These are phyloP conservation scores for Yamadazyma triangularis DNA, from an alignment of 1,139 yeast species.

Conservation along the genomic window DNA sequence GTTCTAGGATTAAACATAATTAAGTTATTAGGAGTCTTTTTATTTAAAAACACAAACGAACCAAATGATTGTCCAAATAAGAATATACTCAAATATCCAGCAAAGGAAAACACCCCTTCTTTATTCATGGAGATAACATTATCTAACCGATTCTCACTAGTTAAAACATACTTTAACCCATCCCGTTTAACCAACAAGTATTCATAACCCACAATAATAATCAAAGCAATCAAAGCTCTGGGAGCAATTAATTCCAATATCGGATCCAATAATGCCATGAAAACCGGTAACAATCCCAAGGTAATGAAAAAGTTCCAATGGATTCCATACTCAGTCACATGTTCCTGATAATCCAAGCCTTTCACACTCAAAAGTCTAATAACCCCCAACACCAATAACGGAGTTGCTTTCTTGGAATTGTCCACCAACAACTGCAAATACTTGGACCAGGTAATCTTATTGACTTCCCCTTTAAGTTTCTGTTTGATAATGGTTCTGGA, in stretches of 20 bases:
- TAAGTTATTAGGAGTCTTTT: conserved; percentile 40
- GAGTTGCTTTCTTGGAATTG: conserved; percentile 51
- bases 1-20: conserved; percentile 28
- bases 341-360: conserved; percentile 88
- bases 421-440: conserved; percentile 36
- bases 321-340: conserved; percentile 88
- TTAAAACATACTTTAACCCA: conserved; percentile 26
- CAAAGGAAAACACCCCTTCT: conserved; percentile 81
- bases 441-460: conserved; percentile 12
- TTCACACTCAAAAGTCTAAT: conserved; percentile 73
- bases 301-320: conserved; percentile 98
- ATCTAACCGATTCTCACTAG: conserved; percentile 48
- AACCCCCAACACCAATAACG: conserved; percentile 68
- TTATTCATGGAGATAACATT: conserved; percentile 68
- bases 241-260: conserved; percentile 48
- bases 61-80: conserved; percentile 86
- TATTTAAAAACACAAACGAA: conserved; percentile 44
- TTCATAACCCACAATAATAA: conserved; percentile 60
- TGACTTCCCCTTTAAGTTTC: too few relatives aligned
- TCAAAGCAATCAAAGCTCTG: conserved; percentile 51
- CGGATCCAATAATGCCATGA: conserved; percentile 55
- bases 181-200: conserved; percentile 34
- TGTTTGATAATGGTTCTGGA: conserved; percentile 53
- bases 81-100: conserved; percentile 82
- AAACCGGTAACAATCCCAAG: conserved; percentile 68